Conservation (phyloP, 1,284 basidiomycete genomes). For the Malassezia sympodialis region DNA sequence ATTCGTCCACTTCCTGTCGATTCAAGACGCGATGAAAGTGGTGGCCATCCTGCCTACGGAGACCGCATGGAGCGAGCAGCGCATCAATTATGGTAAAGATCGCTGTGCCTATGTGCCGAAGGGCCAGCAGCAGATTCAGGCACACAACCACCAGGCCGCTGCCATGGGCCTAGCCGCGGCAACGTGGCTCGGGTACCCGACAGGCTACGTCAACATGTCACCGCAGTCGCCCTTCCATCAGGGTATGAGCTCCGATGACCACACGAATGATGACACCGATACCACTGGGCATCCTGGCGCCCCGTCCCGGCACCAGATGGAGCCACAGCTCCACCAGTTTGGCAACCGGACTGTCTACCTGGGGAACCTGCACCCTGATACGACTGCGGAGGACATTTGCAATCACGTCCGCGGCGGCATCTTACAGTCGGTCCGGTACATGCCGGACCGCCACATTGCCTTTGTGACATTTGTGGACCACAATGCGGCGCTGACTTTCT, state of each 20-base stretch:
- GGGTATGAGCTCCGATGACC: background rate
- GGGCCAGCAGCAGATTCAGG: conserved; percentile 46
- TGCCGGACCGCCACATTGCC: conserved; percentile 45
- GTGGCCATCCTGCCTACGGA: conserved; percentile 38
- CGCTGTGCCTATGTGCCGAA: conserved; percentile 47
- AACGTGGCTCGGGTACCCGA: conserved; percentile 43
- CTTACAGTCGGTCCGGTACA: conserved; percentile 42
- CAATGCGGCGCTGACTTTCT: conserved; percentile 44
- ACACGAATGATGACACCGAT: background rate
- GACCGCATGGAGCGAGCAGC: conserved; percentile 37
- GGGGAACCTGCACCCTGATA: conserved; percentile 46
- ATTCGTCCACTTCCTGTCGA: conserved; percentile 45
- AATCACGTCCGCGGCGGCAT: conserved; percentile 47
- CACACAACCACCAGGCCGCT: conserved; percentile 46
- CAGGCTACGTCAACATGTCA: conserved; percentile 16
- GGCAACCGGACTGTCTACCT: conserved; percentile 47
- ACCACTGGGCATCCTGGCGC: background rate
- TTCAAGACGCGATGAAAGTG: conserved; percentile 45
- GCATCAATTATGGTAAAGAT: conserved; percentile 46
- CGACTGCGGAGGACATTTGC: conserved; percentile 46
- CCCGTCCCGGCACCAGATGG: background rate
- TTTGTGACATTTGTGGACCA: conserved; percentile 46
- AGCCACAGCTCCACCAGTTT: conserved; percentile 31
- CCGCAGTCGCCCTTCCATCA: background rate
- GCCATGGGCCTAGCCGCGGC: conserved; percentile 46